Evolutionary conservation across 768 basidiomycete genomes (phyloP), one percentile per base, ranked within the genome.

Genomic region (Thelephora ganbajun): DNA sequence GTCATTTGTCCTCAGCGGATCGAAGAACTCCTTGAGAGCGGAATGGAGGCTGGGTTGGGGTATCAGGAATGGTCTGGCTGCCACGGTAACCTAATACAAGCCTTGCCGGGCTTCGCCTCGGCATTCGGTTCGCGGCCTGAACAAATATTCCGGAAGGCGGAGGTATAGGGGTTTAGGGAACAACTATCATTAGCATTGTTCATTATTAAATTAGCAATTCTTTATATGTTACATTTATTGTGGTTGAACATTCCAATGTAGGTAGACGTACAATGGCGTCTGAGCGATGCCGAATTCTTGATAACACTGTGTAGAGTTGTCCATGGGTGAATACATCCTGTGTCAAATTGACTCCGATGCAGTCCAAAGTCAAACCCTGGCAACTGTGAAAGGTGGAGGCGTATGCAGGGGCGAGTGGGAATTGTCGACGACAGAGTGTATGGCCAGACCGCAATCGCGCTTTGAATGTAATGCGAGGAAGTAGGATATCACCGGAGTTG

Each of bases 371-470:
- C 1, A 70, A 55, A 2, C 68, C 66, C 51, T 67, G 66, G 50
- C 68, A 69, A 48, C 66, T 63, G 47, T 68, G 64, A 54, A 69
- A 70, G 23, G 69, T 71, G 3, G 63, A 66, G 19, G 67, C 65
- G 50, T 69, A 68, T 23, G 64, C 66, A 3, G 61, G 62, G 3
- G 62, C 59, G 6, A 69, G 57, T 6, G 68, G 67, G 46, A 68
- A 66, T 53, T 68, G 65, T 3, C 54, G 49, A 2, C 63, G 51
- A 6, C 59, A 45, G 2, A 68, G 54, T 2, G 65, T 68, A 47
- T 66, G 61, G 1, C 58, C 57, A 2, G 57, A 55, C 7, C 51
- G 47, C 30, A 63, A 52, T 39, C 16, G 18, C 33, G 50, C 42
- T 1, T 43, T 54, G 53, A 61, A 63, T 2, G 53, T 50, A 34